These are phyloP conservation scores for Physcomitrium patens DNA, from an alignment of 225 moss, liverwort and hornwort species.

Conservation along the genomic window DNA sequence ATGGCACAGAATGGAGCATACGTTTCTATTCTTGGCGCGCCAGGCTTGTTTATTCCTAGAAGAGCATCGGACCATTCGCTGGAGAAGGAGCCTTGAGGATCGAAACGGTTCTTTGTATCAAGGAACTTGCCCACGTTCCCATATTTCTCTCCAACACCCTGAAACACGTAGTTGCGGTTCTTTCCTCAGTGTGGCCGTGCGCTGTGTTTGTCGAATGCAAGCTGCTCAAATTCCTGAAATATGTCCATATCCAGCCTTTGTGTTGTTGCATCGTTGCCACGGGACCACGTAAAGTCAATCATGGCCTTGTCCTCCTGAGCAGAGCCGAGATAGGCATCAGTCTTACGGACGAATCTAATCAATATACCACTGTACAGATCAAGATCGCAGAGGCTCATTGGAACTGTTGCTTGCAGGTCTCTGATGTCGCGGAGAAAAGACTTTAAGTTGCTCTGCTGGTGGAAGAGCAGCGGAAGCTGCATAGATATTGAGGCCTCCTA, in stretches of 20 bases:
- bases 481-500: background rate
- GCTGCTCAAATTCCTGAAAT: conserved; percentile 40
- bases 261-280: background rate
- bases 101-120: conserved; percentile 21
- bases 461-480: conserved; percentile 18
- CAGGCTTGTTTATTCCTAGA: conserved; percentile 17
- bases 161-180: conserved; percentile 30
- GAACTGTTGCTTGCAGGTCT: conserved; percentile 17
- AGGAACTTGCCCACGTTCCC: conserved; percentile 20
- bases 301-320: conserved; percentile 27
- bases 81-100: conserved; percentile 39
- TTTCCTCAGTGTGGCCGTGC: conserved; percentile 39
- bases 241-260: conserved; percentile 34
- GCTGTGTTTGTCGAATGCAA: conserved; percentile 32
- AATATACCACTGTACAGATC: conserved; percentile 37
- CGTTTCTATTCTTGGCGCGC: background rate
- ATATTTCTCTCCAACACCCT: conserved; percentile 17
- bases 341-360: conserved; percentile 39
- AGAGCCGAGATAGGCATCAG: conserved; percentile 35
- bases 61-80: conserved; percentile 42
- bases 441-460: conserved; percentile 6
- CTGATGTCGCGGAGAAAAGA: conserved; percentile 45
- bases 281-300: conserved; percentile 21
- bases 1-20: conserved; percentile 36
- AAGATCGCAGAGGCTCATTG: conserved; percentile 30